Conservation (phyloP, 2,329 filamentous ascomycete species). For the Leptosphaerulina australis region DNA sequence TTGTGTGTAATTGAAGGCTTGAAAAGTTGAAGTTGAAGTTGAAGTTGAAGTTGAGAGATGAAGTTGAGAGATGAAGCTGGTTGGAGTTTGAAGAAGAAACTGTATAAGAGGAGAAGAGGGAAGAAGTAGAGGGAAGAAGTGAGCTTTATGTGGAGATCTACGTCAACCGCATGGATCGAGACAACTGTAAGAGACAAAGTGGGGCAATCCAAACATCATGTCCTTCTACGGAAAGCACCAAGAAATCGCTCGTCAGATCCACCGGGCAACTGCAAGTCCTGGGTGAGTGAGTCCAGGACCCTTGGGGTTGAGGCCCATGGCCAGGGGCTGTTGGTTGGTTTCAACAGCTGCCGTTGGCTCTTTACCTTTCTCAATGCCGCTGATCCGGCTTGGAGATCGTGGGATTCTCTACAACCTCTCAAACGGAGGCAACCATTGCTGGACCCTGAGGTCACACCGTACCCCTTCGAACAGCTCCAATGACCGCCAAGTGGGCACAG, state of each 20-base stretch:
- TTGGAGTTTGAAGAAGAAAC: not conserved
- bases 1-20: constrained; percentile 14
- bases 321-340: not conserved
- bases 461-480: constrained; percentile 2
- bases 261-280: constrained; percentile 6
- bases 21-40: too few species aligned
- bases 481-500: constrained; percentile 19
- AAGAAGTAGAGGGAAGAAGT: constrained; percentile 1
- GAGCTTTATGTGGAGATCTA: constrained; percentile 14
- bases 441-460: constrained; percentile 16
- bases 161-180: constrained; percentile 9
- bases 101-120: constrained; percentile 5
- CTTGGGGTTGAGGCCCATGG: constrained; percentile 1
- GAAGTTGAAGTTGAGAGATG: too few species aligned
- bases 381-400: constrained; percentile 17
- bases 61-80: not conserved
- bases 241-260: constrained; percentile 17
- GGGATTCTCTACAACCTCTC: constrained; percentile 9
- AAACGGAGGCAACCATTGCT: constrained; percentile 11
- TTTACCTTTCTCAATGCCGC: constrained; percentile 2
- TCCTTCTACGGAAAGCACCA: constrained; percentile 10
- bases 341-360: constrained; percentile 7
- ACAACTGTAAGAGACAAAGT: constrained; percentile 15
- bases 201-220: constrained; percentile 5
- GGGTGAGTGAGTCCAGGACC: constrained; percentile 12